Percentiles rank a stretch among this genome's conserved stretches.
These are phyloP conservation scores for Tylopilus vinaceipallidus DNA, from an alignment of 768 basidiomycete species.

Conservation along the genomic window DNA sequence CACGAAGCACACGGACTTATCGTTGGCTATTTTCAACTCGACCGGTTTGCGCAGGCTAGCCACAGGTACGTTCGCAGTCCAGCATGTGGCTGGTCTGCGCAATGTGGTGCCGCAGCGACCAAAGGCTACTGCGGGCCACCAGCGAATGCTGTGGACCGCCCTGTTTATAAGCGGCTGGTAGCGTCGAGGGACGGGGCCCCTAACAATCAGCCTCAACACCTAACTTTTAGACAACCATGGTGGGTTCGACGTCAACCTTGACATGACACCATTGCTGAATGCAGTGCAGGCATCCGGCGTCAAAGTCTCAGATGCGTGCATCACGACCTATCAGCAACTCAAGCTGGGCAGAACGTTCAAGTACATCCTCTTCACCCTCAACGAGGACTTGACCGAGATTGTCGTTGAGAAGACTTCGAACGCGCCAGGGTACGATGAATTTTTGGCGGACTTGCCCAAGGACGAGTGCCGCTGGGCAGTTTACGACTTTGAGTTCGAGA, in stretches of 20 bases:
- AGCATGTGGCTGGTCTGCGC: too few species aligned
- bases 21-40: neutral
- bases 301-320: conserved; percentile 55
- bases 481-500: conserved; percentile 86
- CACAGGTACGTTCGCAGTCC: too few species aligned
- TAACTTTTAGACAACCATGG: conserved; percentile 19
- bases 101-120: too few species aligned
- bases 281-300: conserved; percentile 33
- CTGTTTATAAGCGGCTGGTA: conserved; percentile 13
- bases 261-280: neutral
- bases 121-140: neutral
- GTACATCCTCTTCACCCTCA: conserved; percentile 82
- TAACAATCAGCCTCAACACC: conserved; percentile 4
- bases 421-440: conserved; percentile 61
- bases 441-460: conserved; percentile 72
- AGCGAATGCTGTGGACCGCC: neutral
- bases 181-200: conserved; percentile 5
- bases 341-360: conserved; percentile 53
- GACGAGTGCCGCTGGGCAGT: conserved; percentile 83
- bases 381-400: conserved; percentile 63
- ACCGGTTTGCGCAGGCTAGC: neutral
- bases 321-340: conserved; percentile 18
- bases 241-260: conserved; percentile 10
- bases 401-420: conserved; percentile 66
- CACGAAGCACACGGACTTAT: too few species aligned